Base-by-base conservation (phyloP, 148 eudicot species). In the Cornus florida region DNA sequence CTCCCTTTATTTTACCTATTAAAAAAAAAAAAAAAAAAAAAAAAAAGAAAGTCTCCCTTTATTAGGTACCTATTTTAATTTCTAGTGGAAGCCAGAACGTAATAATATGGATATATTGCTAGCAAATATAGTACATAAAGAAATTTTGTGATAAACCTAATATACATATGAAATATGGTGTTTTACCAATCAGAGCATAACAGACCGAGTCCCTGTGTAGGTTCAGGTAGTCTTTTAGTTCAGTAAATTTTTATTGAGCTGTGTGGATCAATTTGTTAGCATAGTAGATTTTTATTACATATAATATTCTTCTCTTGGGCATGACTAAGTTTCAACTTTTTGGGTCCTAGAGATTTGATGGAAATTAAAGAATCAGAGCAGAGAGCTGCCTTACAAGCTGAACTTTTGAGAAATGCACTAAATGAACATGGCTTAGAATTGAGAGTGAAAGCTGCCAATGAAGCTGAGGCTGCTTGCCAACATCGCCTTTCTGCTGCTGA, bases 381-480 rank as follows among this genome's bases (percentile, higher is more conserved):
- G 76, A 87, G 94, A 84, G 99, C 97, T 76, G 79, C 64, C 73
- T 65, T 85, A 24, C 97, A 93, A 86, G 97, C 90, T 48, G 91
- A 87, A 77, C 67, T 73, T 78, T 78, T 95, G 84, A 93, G 85
- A 84, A 86, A 83, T 78, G 97, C 93, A 78, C 84, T 90, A 68
- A 86, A 88, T 70, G 99, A 95, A 83, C 99, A 95, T 82, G 84
- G 91, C 78, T 77, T 95, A 65, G 97, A 93, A 88, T 88, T 95
- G 80, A 88, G 99, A 84, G 86, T 95, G 56, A 95, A 86, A 87
- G 97, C 99, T 77, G 97, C 97, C 71, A 89, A 91, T 85, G 99
- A 95, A 89, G 97, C 99, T 31, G 97, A 93, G 84, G 88, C 89
- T 80, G 97, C 97, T 80, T 95, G 91, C 88, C 94, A 87, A 81